Base-by-base conservation (phyloP, 805 yeast genomes). In the Barnettozyma salicaria region DNA sequence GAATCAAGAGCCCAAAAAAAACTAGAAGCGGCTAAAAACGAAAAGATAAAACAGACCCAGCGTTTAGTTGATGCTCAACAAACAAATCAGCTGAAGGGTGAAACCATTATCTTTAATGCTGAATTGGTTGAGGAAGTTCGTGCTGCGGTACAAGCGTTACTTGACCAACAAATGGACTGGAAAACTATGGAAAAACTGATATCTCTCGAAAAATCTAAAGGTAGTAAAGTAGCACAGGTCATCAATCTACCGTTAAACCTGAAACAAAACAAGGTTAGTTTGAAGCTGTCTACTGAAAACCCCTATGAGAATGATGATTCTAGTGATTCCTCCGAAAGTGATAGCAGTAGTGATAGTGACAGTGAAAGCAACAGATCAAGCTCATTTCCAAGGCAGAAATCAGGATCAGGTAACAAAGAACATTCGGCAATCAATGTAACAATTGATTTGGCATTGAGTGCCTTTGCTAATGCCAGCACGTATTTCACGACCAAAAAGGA, bases 161-260 rank as follows among this genome's bases (percentile, higher is more conserved):
- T 88, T 5, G 78, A 80, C 39, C 92, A 85, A 53, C 89, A 85
- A 45, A 85, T 87, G 86, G 97, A 90, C 56, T 90, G 98, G 98
- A 73, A 74, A 29, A 81, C 86, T 42, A 89, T 89, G 44, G 96
- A 83, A 54, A 76, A 78, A 44, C 60, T 82, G 40, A 78, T 90
- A 35, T 63, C 70, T 32, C 67, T 77, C 34, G 95, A 90, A 52
- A 79, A 85, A 48, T 59, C 64, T 1, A 72, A 79, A 48, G 79
- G 80, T 1, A 84, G 80, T 48, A 58, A 63, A 5, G 64, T 78
- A 39, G 96, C 96, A 0, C 60, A 64, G 25, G 49, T 67, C 40
- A 81, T 89, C 37, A 65, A 68, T 32, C 52, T 77, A 24, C 92
- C 95, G 0, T 65, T 90, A 55, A 77, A 85, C 39, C 65, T 90